A percentile compares a stretch with the other conserved stretches of the same genome.
Conservation (phyloP, 192 early-diverging fungal species). For the Pecoramyces ruminantium region DNA sequence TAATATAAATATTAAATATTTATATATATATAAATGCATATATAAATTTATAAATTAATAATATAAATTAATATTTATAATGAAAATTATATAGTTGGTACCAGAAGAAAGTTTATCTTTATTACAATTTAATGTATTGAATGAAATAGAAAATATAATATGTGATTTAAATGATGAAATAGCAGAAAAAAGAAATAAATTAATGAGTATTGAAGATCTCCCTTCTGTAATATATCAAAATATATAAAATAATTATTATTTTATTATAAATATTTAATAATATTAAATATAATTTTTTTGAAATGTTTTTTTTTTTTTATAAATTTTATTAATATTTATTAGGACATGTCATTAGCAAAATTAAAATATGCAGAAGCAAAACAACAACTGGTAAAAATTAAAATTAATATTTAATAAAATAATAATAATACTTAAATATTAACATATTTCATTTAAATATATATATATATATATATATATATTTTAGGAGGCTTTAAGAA, state of each 20-base stretch:
- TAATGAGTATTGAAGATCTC: not conserved
- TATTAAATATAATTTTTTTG: too few species aligned
- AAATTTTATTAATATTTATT: not conserved
- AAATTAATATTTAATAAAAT: too few species aligned
- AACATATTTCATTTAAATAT: too few species aligned
- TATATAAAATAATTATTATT: too few species aligned
- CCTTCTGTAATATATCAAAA: not conserved
- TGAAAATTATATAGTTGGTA: not conserved
- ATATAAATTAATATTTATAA: too few species aligned
- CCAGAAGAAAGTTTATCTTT: not conserved
- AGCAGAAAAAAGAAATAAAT: not conserved
- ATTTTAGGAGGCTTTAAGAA: not conserved
- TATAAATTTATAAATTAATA: too few species aligned
- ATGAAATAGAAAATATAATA: not conserved
- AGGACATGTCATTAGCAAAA: not conserved
- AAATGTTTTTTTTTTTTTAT: not conserved
- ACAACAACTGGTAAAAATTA: not conserved
- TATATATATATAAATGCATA: too few species aligned
- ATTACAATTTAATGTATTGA: not conserved
- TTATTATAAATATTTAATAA: not conserved
- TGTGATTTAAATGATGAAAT: not conserved
- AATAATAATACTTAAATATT: too few species aligned
- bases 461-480: too few species aligned
- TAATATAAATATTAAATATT: too few species aligned
- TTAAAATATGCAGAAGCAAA: not conserved